Conservation (phyloP, 1,284 basidiomycete genomes). For the Ceratobasidium sp. region DNA sequence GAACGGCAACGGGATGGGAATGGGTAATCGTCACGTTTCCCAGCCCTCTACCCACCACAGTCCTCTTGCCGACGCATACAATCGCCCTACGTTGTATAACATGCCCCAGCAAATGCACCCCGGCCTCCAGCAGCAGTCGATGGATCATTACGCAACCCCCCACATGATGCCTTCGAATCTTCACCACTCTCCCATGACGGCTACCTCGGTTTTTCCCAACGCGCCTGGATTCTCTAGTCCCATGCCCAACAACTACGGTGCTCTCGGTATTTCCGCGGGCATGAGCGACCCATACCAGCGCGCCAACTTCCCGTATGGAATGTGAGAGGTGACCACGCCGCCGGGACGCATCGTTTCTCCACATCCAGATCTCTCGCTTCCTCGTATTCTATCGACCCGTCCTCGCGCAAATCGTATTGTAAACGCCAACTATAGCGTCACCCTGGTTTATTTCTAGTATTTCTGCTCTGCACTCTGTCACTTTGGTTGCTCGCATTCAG, state of each 20-base stretch:
- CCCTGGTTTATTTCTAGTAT: slow-evolving; percentile 42
- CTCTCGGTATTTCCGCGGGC: slow-evolving; percentile 63
- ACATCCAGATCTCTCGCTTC: not conserved
- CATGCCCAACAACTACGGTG: slow-evolving; percentile 66
- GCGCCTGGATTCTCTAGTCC: slow-evolving; percentile 69
- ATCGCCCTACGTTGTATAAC: slow-evolving; percentile 61
- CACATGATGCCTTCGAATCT: slow-evolving; percentile 44
- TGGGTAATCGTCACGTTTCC: slow-evolving; percentile 38
- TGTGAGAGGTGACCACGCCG: slow-evolving; percentile 63
- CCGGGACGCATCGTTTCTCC: not conserved
- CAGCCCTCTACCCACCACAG: slow-evolving; percentile 39
- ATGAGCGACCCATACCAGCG: slow-evolving; percentile 81
- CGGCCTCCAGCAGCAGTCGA: slow-evolving; percentile 62
- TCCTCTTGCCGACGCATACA: slow-evolving; percentile 74
- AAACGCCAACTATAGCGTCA: slow-evolving; percentile 32
- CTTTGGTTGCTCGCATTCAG: slow-evolving; percentile 41
- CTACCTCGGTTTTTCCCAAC: slow-evolving; percentile 82
- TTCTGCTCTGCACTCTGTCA: slow-evolving; percentile 44
- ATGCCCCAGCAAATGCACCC: slow-evolving; percentile 64
- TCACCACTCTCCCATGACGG: slow-evolving; percentile 66
- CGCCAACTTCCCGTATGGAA: slow-evolving; percentile 78
- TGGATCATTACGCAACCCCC: slow-evolving; percentile 42
- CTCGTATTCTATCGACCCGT: slow-evolving; percentile 37
- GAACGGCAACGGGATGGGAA: slow-evolving; percentile 68
- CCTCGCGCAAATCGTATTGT: slow-evolving; percentile 27